Percentiles rank a stretch among this genome's conserved stretches.
Evolutionary conservation across 805 yeast genomes (phyloP).

Genomic region (Ogataea angusta): DNA sequence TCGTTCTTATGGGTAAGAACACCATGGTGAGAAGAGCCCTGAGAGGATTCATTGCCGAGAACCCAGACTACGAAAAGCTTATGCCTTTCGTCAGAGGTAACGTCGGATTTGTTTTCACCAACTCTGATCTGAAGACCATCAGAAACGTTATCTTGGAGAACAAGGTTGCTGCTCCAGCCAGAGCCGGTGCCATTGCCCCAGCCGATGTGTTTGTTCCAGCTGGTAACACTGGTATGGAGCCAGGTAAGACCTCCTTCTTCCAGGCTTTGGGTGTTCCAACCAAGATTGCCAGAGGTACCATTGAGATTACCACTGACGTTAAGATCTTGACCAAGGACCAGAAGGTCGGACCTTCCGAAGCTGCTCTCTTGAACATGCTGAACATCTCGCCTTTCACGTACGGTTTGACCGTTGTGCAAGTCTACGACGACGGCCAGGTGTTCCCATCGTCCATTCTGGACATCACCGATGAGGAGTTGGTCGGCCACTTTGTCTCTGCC

Average conservation of each 20-base stretch:
- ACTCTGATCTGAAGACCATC: slow-evolving; percentile 85
- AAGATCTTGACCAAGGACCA: slow-evolving; percentile 84
- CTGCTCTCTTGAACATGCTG: slow-evolving; percentile 97
- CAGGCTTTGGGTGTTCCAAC: slow-evolving; percentile 99
- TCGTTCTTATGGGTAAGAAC: slow-evolving; percentile 99
- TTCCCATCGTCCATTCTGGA: slow-evolving; percentile 97
- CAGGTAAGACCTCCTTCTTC: slow-evolving; percentile 99
- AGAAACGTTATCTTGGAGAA: slow-evolving; percentile 85
- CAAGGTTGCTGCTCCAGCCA: slow-evolving; percentile 99
- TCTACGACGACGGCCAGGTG: slow-evolving; percentile 97
- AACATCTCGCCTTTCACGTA: slow-evolving; percentile 99
- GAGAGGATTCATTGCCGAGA: slow-evolving; percentile 90
- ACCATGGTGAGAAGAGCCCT: slow-evolving; percentile 99
- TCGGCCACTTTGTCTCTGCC: slow-evolving; percentile 88
- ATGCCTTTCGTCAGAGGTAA: slow-evolving; percentile 96
- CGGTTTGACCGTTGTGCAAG: slow-evolving; percentile 96
- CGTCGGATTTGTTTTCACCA: slow-evolving; percentile 99
- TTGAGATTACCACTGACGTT: slow-evolving; percentile 97
- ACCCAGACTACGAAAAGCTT: slow-evolving; percentile 94
- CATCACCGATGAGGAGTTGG: slow-evolving; percentile 96
- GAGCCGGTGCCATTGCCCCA: slow-evolving; percentile 99
- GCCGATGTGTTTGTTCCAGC: slow-evolving; percentile 97
- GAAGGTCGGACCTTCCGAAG: slow-evolving; percentile 99
- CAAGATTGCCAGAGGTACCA: slow-evolving; percentile 99
- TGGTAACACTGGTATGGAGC: slow-evolving; percentile 99